Base-by-base conservation (phyloP, 441 rosid species). In the Mallotus japonicus region DNA sequence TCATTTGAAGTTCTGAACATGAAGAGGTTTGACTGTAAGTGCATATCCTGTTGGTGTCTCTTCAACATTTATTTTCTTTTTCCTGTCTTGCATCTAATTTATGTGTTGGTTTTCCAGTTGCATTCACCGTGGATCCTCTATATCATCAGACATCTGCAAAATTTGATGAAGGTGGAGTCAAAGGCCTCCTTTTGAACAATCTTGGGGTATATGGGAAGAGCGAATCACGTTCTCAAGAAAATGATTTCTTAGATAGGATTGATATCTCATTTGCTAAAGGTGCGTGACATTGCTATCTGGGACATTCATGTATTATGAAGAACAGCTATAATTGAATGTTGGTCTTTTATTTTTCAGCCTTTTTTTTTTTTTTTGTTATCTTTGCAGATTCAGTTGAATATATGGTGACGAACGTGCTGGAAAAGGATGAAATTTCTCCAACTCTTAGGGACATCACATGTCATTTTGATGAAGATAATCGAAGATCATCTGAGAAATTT, bases 111-210 rank as follows among this genome's bases (percentile, higher is more conserved):
- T 73, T 84, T 76, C 53, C 83, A 93, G 97, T 82, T 86, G 92
- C 95, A 58, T 87, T 92, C 83, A 86, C 91, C 2, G 98, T 92
- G 79, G 97, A 89, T 86, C 98, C 98, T 22, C 85, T 93, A 60
- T 92, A 92, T 84, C 92, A 89, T 76, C 97, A 93, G 79, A 92
- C 97, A 67, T 90, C 98, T 70, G 97, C 96, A 62, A 93, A 92
- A 78, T 92, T 92, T 81, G 96, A 92, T 76, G 96, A 89, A 89
- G 97, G 98, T 68, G 96, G 98, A 78, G 96, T 91, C 46, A 93
- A 85, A 82, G 96, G 96, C 73, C 87, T 93, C 65, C 75, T 93
- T 76, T 80, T 93, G 76, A 93, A 88, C 83, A 92, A 93, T 77
- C 90, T 92, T 77, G 98, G 96, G 77, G 91, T 93, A 51, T 89